phyloP scores from a whole-genome alignment of 805 yeast genomes.

The Metschnikowia kunwiensis region DNA sequence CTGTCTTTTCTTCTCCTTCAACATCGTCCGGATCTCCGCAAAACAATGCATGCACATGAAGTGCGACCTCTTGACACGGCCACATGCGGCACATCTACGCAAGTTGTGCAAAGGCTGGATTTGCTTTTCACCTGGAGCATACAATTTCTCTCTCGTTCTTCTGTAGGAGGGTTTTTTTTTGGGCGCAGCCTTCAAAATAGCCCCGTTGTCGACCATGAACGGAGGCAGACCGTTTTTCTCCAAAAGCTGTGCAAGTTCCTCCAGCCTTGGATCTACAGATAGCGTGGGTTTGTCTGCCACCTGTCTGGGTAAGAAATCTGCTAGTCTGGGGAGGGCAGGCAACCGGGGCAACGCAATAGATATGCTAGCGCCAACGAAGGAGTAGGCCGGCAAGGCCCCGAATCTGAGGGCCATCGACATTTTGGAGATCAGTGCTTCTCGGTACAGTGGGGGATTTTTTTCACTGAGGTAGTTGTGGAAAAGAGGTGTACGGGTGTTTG shows the following conservation, averaged over 20 bases:
- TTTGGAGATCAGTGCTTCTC: neutral
- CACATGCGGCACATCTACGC: constrained; percentile 94
- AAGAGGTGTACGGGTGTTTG: neutral
- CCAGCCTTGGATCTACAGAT: constrained; percentile 26
- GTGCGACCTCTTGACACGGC: constrained; percentile 85
- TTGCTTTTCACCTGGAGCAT: constrained; percentile 81
- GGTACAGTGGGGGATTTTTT: neutral
- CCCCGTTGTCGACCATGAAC: constrained; percentile 60
- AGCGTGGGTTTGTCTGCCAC: constrained; percentile 5
- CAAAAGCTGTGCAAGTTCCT: constrained; percentile 39
- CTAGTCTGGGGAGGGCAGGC: constrained; percentile 15
- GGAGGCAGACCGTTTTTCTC: constrained; percentile 34
- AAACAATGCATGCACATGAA: constrained; percentile 92
- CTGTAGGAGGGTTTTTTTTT: constrained; percentile 88
- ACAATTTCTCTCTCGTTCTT: constrained; percentile 78
- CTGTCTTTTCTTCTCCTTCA: constrained; percentile 51
- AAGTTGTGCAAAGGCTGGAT: constrained; percentile 70
- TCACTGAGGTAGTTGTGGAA: neutral
- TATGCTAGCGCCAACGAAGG: constrained; percentile 7
- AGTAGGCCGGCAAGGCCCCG: constrained; percentile 20
- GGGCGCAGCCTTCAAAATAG: constrained; percentile 79
- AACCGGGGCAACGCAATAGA: constrained; percentile 15
- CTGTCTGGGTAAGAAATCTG: constrained; percentile 14
- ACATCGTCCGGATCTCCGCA: constrained; percentile 68
- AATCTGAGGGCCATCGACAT: constrained; percentile 29